A percentile compares a stretch with the other conserved stretches of the same genome.
These are phyloP conservation scores for Mycocentrospora acerina DNA, from an alignment of 2,329 filamentous ascomycete species.

Conservation along the genomic window DNA sequence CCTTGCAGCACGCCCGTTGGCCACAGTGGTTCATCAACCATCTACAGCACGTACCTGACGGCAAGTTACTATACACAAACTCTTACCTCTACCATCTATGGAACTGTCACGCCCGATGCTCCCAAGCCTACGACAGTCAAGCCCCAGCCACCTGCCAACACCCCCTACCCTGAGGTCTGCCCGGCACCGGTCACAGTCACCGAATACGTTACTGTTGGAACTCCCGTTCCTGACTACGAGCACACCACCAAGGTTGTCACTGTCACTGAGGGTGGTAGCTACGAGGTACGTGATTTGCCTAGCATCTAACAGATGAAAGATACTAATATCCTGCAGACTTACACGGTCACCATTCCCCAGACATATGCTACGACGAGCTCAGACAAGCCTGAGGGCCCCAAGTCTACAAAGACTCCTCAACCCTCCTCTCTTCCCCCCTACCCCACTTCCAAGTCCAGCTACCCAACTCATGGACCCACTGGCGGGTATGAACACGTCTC, in stretches of 20 bases:
- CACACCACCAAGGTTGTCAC: slow-evolving; percentile 34
- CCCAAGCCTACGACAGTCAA: slow-evolving; percentile 15
- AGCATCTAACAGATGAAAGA: too few species aligned
- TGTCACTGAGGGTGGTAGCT: slow-evolving; percentile 27
- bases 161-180: slow-evolving; percentile 17
- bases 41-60: slow-evolving; percentile 45
- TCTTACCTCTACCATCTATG: slow-evolving; percentile 31
- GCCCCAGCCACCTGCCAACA: slow-evolving; percentile 8
- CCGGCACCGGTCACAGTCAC: slow-evolving; percentile 32
- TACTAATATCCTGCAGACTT: slow-evolving; percentile 15
- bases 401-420: too few species aligned
- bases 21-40: slow-evolving; percentile 27
- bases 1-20: slow-evolving; percentile 41
- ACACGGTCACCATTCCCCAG: slow-evolving; percentile 28
- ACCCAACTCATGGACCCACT: slow-evolving; percentile 16
- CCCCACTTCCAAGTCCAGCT: slow-evolving; percentile 5
- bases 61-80: slow-evolving; percentile 33
- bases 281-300: too few species aligned
- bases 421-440: too few species aligned
- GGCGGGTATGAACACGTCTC: slow-evolving; percentile 9
- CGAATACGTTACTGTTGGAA: slow-evolving; percentile 15
- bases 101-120: slow-evolving; percentile 12
- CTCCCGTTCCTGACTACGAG: slow-evolving; percentile 10
- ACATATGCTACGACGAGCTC: slow-evolving; percentile 7
- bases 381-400: slow-evolving; percentile 8